A percentile compares a stretch with the other conserved stretches of the same genome.
phyloP scores from a whole-genome alignment of 2,329 filamentous ascomycete genomes.

The Lasiodiplodia sp. region DNA sequence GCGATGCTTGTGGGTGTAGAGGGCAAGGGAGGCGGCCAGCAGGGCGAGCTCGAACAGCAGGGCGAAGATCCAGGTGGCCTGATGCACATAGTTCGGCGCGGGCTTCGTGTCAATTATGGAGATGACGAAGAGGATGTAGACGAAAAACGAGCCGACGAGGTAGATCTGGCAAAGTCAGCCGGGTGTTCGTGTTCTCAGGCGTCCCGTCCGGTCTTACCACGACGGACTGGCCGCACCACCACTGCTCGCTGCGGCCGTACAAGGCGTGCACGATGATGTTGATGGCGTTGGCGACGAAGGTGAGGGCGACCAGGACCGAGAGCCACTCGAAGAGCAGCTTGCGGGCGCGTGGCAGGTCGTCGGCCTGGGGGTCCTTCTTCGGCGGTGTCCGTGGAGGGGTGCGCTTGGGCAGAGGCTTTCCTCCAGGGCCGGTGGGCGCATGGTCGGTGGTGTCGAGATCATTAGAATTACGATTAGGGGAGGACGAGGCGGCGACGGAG shows the following conservation, averaged over 20 bases:
- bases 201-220: slow-evolving; percentile 64
- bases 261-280: slow-evolving; percentile 80
- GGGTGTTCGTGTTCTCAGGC: slow-evolving; percentile 33
- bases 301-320: slow-evolving; percentile 72
- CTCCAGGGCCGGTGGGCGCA: slow-evolving; percentile 74
- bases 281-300: slow-evolving; percentile 77
- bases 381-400: slow-evolving; percentile 52
- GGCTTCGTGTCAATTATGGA: slow-evolving; percentile 84
- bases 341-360: slow-evolving; percentile 69
- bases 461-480: slow-evolving; percentile 44
- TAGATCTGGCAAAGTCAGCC: slow-evolving; percentile 70
- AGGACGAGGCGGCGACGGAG: slow-evolving; percentile 63
- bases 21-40: slow-evolving; percentile 70
- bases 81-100: slow-evolving; percentile 80
- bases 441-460: slow-evolving; percentile 41
- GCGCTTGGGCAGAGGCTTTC: slow-evolving; percentile 81
- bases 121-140: slow-evolving; percentile 85
- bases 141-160: slow-evolving; percentile 82
- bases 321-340: slow-evolving; percentile 80
- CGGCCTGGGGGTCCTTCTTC: slow-evolving; percentile 54
- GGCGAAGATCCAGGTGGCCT: slow-evolving; percentile 78
- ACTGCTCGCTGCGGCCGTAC: slow-evolving; percentile 67
- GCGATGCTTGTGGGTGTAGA: slow-evolving; percentile 73
- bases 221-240: slow-evolving; percentile 83
- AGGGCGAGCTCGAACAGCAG: slow-evolving; percentile 77